Evolutionary conservation across 345 rosid species (phyloP).

Genomic region (Cardamine occulta): DNA sequence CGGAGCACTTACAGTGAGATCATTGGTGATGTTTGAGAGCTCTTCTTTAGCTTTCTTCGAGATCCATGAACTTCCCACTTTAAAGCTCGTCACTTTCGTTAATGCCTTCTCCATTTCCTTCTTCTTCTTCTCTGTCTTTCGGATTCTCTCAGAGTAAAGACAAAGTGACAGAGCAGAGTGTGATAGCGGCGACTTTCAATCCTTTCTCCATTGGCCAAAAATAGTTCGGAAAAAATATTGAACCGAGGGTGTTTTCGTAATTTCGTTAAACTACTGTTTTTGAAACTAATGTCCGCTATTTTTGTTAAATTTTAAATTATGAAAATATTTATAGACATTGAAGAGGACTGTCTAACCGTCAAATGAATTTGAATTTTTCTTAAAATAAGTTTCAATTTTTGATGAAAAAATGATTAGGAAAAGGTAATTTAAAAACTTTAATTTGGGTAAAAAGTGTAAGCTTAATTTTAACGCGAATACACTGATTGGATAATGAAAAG

Average conservation of each 20-base stretch:
- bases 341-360: conserved; percentile 20
- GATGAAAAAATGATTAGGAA: not conserved
- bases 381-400: not conserved
- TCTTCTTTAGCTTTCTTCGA: conserved; percentile 94
- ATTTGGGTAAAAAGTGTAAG: not conserved
- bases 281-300: conserved; percentile 8
- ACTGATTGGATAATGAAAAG: not conserved
- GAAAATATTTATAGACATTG: not conserved
- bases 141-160: conserved; percentile 14
- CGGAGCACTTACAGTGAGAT: conserved; percentile 59
- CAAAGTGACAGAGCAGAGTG: conserved; percentile 40
- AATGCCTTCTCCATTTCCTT: conserved; percentile 84
- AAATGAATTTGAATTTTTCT: not conserved
- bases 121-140: conserved; percentile 12
- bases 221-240: not conserved
- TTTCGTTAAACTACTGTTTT: not conserved
- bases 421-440: not conserved
- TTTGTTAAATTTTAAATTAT: conserved; percentile 20
- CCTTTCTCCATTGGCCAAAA: conserved; percentile 18
- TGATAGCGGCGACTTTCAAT: conserved; percentile 35
- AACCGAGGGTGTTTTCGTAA: conserved; percentile 20
- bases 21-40: conserved; percentile 78
- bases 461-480: not conserved
- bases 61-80: conserved; percentile 83
- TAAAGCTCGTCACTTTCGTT: conserved; percentile 86